Percentiles rank a stretch among this genome's conserved stretches.
phyloP scores from a whole-genome alignment of 2,329 filamentous ascomycete genomes.

The Bipolaris victoriae region DNA sequence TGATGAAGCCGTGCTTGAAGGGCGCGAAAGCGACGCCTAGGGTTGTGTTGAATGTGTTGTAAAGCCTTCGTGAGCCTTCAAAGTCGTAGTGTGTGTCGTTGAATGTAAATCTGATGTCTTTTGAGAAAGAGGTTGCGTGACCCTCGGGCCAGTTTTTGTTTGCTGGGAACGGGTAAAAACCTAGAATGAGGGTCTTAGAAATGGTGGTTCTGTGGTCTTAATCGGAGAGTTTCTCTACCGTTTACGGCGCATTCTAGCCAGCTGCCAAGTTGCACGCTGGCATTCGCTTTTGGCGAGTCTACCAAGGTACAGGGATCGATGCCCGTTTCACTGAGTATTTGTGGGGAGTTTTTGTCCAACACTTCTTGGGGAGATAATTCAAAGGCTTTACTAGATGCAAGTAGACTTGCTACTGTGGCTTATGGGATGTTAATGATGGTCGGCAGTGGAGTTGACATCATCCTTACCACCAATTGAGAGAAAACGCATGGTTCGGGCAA shows the following conservation, averaged over 20 bases:
- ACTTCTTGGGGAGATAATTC: constrained; percentile 10
- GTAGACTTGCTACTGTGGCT: constrained; percentile 7
- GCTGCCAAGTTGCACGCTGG: constrained; percentile 36
- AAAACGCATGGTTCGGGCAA: constrained; percentile 8
- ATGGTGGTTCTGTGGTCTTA: accelerated
- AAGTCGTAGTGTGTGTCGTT: constrained; percentile 43
- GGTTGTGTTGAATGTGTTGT: constrained; percentile 37
- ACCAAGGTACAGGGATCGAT: constrained; percentile 34
- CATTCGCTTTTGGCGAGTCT: constrained; percentile 30
- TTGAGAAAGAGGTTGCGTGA: constrained; percentile 33
- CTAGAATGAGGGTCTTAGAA: constrained; percentile 14
- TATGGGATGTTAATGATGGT: not conserved
- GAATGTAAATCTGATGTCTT: constrained; percentile 39
- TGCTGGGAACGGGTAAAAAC: constrained; percentile 42
- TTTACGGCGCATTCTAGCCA: constrained; percentile 45
- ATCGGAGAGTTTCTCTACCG: constrained; percentile 16
- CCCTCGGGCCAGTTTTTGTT: constrained; percentile 38
- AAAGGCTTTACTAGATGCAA: constrained; percentile 8
- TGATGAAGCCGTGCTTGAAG: constrained; percentile 41
- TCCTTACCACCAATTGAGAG: constrained; percentile 9
- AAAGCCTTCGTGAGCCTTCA: constrained; percentile 33
- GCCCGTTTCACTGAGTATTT: not conserved
- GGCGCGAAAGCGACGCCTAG: constrained; percentile 34
- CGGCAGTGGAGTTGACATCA: not conserved
- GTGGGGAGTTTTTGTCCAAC: not conserved